These are phyloP conservation scores for Ambrosia artemisiifolia DNA, from an alignment of 129 eudicot species.

Conservation along the genomic window DNA sequence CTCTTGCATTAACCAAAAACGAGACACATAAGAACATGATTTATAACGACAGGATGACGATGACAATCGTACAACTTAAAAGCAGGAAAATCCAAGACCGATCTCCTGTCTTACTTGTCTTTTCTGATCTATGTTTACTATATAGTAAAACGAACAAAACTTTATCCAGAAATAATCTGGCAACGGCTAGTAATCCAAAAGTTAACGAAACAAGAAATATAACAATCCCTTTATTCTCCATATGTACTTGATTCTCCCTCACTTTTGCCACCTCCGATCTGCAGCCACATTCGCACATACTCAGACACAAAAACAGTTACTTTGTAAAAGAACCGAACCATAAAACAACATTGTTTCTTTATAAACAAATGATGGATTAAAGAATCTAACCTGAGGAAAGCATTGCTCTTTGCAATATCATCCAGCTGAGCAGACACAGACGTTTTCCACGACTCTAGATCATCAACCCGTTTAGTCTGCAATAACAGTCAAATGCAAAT, in stretches of 20 bases:
- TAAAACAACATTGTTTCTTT: neutral
- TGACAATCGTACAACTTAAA: conserved; percentile 47
- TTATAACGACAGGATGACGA: conserved; percentile 61
- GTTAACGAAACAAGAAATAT: conserved; percentile 63
- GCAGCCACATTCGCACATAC: conserved; percentile 24
- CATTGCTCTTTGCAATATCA: conserved; percentile 51
- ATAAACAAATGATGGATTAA: neutral
- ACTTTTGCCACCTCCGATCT: conserved; percentile 78
- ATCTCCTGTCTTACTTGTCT: conserved; percentile 46
- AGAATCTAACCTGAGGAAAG: conserved; percentile 64
- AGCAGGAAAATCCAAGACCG: conserved; percentile 77
- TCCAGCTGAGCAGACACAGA: conserved; percentile 66
- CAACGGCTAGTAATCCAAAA: conserved; percentile 63
- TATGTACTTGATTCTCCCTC: conserved; percentile 58
- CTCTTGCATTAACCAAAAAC: conserved; percentile 8
- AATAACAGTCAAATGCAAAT: conserved; percentile 9
- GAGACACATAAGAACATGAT: neutral
- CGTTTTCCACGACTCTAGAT: conserved; percentile 80
- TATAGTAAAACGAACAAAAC: conserved; percentile 41
- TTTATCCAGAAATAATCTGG: conserved; percentile 55
- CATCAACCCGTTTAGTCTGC: conserved; percentile 74
- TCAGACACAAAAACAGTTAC: neutral
- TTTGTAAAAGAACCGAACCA: neutral
- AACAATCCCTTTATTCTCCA: conserved; percentile 92
- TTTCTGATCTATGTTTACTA: conserved; percentile 56